phyloP scores from a whole-genome alignment of 331 rosid genomes.

The Acacia pycnantha region DNA sequence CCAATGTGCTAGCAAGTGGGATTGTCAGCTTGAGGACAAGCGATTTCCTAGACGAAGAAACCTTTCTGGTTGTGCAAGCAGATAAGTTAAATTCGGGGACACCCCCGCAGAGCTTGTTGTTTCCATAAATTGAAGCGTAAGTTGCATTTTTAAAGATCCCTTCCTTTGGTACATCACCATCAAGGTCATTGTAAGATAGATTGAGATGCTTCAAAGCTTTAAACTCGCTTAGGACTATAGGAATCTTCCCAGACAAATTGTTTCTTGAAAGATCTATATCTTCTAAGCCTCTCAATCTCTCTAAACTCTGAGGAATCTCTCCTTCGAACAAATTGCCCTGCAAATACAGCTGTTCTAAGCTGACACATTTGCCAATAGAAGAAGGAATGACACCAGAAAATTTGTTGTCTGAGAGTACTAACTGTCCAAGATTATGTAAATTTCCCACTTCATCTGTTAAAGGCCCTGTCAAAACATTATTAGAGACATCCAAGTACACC shows the following conservation, averaged over 20 bases:
- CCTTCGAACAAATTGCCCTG: constrained; percentile 36
- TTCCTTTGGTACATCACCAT: constrained; percentile 37
- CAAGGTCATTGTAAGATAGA: constrained; percentile 7
- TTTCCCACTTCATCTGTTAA: constrained; percentile 42
- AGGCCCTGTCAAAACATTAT: constrained; percentile 35
- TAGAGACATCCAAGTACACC: constrained; percentile 38
- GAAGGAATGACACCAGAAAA: constrained; percentile 41
- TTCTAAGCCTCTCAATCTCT: constrained; percentile 39
- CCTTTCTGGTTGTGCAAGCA: constrained; percentile 19
- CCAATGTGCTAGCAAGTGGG: constrained; percentile 9
- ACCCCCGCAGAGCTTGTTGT: constrained; percentile 43
- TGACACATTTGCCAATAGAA: constrained; percentile 33
- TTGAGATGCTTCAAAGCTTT: constrained; percentile 28
- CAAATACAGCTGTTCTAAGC: constrained; percentile 33
- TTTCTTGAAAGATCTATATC: constrained; percentile 18
- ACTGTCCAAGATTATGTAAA: constrained; percentile 16
- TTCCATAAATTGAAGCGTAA: constrained; percentile 34
- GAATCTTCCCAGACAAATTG: constrained; percentile 39
- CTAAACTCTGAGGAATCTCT: constrained; percentile 36
- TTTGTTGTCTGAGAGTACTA: constrained; percentile 36
- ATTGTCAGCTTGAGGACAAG: constrained; percentile 22
- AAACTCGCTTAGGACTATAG: constrained; percentile 35
- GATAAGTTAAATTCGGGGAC: constrained; percentile 36
- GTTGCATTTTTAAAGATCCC: constrained; percentile 43
- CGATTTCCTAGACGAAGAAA: background rate